Evolutionary conservation across 1,139 yeast species (phyloP).

Genomic region (Taiozyma sp.): DNA sequence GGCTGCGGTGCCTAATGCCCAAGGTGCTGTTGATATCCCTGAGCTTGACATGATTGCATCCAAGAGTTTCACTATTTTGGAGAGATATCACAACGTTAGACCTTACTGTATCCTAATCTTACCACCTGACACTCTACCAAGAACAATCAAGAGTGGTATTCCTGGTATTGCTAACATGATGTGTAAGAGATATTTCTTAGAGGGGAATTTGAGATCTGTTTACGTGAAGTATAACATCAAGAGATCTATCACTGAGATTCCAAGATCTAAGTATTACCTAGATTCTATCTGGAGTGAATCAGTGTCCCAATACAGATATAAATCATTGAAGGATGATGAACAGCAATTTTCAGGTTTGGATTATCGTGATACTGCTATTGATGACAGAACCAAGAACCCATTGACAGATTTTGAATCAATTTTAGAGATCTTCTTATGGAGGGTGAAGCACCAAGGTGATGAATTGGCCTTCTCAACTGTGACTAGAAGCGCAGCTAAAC

Average conservation of each 20-base stretch:
- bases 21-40: slow-evolving; percentile 42
- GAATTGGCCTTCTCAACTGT: slow-evolving; percentile 76
- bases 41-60: slow-evolving; percentile 71
- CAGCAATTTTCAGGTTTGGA: slow-evolving; percentile 79
- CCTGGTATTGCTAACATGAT: slow-evolving; percentile 92
- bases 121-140: slow-evolving; percentile 78
- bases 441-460: slow-evolving; percentile 73
- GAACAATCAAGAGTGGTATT: slow-evolving; percentile 80
- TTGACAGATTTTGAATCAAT: slow-evolving; percentile 71
- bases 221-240: slow-evolving; percentile 78
- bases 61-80: slow-evolving; percentile 66
- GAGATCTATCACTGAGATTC: slow-evolving; percentile 62
- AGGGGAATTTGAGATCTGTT: slow-evolving; percentile 71
- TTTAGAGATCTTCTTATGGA: slow-evolving; percentile 70
- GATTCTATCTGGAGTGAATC: slow-evolving; percentile 88
- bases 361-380: slow-evolving; percentile 66
- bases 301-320: slow-evolving; percentile 54
- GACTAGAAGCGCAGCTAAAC: slow-evolving; percentile 36
- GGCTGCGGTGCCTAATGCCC: slow-evolving; percentile 42
- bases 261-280: slow-evolving; percentile 71
- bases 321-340: slow-evolving; percentile 43
- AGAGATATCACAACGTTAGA: slow-evolving; percentile 68
- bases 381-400: slow-evolving; percentile 71
- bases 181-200: slow-evolving; percentile 75
- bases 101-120: slow-evolving; percentile 81